Evolutionary conservation across 306 rosid genomes (phyloP), one percentile per base, ranked within the genome.

Genomic region (Abrus precatorius): DNA sequence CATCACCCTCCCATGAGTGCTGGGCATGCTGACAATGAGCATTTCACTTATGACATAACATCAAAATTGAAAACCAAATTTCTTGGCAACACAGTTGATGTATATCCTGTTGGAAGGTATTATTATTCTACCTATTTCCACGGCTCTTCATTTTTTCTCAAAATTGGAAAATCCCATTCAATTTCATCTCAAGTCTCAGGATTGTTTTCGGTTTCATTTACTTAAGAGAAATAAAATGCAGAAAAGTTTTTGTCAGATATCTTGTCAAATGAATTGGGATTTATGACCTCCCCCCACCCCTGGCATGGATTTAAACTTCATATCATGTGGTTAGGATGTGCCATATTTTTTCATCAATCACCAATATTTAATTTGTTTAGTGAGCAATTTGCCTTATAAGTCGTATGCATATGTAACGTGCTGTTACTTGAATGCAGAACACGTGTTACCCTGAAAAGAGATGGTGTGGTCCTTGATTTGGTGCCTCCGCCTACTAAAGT

Each of bases 1-100:
- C 99, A 95, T 89, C 99, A 95, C 77, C 99, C 99, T 68, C 99
- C 99, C 34, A 92, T 87, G 91, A 87, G 99, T 84, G 99, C 98
- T 71, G 99, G 89, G 56, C 98, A 93, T 84, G 94, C 94, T 55
- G 99, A 93, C 88, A 95, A 92, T 84, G 99, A 91, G 56, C 98
- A 93, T 78, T 95, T 95, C 85, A 81, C 87, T 55, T 96, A 96
- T 48, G 99, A 93, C 14, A 74, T 92, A 73, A 93, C 99, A 1
- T 96, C 99, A n/a, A 96, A 96, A 86, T 78, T 96, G 89, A 93
- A 92, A 85, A 96, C 99, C 52, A 96, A 96, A 82, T 85, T 96
- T 71, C 89, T 93, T 9, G 99, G 99, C 47, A 96, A 96, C 87
- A 88, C 97, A 1, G 59, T 78, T 73, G 99, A 96, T 82, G 78